phyloP scores from a whole-genome alignment of 345 rosid genomes.

The Erodium maritimum region DNA sequence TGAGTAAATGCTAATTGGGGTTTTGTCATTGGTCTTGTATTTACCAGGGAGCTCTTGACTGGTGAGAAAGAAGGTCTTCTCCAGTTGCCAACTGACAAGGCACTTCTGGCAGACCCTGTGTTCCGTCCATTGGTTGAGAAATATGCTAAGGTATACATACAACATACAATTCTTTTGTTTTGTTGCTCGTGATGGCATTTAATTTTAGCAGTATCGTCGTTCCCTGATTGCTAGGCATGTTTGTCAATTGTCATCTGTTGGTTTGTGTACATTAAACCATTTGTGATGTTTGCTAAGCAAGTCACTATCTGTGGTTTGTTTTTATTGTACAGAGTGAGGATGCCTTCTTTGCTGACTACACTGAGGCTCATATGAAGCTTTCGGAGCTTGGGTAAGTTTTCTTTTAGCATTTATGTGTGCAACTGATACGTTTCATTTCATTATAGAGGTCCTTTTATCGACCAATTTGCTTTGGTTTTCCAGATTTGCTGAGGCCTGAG shows the following conservation, averaged over 20 bases:
- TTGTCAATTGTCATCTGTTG: too few relatives aligned
- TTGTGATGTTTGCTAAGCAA: too few relatives aligned
- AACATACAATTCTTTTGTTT: neutral
- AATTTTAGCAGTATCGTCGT: too few relatives aligned
- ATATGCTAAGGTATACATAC: constrained; percentile 49
- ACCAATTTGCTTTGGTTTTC: neutral
- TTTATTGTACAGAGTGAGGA: constrained; percentile 58
- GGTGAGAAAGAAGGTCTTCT: constrained; percentile 88
- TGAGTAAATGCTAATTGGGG: too few relatives aligned
- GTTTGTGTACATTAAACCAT: too few relatives aligned
- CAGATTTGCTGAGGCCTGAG: constrained; percentile 18
- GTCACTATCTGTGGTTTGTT: neutral
- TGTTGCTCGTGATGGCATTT: too few relatives aligned
- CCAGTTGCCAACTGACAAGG: constrained; percentile 69
- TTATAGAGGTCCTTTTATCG: neutral
- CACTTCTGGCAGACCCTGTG: constrained; percentile 60
- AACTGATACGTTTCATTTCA: neutral
- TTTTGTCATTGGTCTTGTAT: neutral
- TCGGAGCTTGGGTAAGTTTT: constrained; percentile 76
- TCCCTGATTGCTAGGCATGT: too few relatives aligned
- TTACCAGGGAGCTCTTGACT: constrained; percentile 59
- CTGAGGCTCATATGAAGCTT: constrained; percentile 71
- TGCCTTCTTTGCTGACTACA: constrained; percentile 72
- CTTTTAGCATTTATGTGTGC: neutral
- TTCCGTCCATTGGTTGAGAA: constrained; percentile 81